Base-by-base conservation (phyloP, 352 stramenopile genomes). In the Pythium apleroticum region DNA sequence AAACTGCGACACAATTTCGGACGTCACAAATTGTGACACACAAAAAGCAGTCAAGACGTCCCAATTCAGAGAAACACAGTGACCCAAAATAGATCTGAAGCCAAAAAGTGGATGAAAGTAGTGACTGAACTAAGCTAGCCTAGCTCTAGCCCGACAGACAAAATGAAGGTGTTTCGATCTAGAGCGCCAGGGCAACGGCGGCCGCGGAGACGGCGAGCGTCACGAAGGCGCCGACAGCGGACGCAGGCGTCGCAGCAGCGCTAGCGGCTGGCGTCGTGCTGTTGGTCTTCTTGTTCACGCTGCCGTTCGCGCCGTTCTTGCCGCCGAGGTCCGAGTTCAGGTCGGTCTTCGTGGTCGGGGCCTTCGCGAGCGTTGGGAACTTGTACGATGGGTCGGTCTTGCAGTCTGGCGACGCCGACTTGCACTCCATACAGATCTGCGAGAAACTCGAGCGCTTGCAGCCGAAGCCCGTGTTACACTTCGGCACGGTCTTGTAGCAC, bases 341-440 rank as follows among this genome's bases (percentile, higher is more conserved):
- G 11, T 63, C 35, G n/a, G 14, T 31, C n/a, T 60, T 35, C 7
- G 54, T 50, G 5, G 78, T 85, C 55, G 49, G 66, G 4, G 81
- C 78, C 68, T 87, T 88, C 22, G 55, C 53, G 4, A 90, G 72
- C 15, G 37, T 72, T 1, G 81, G 81, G 66, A 86, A 90, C 61
- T 58, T 71, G 56, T 85, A 89, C n/a, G 22, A 28, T 2, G 56
- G 0, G 41, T 52, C 56, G 27, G 28, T 54, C 54, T 61, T 61
- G 54, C 54, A 65, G 17, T 48, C 43, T 11, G 11, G 20, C 19
- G 28, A 25, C 11, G 41, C 57, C 0, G 45, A 2, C 57, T 37
- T 63, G 59, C 72, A 78, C 15, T 57, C 28, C 20, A 65, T 49
- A 54, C 72, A 78, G 20, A 78, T 45, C 62, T 76, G 68, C 11